phyloP scores from a whole-genome alignment of 805 yeast genomes.

The Starmera caribaea region DNA sequence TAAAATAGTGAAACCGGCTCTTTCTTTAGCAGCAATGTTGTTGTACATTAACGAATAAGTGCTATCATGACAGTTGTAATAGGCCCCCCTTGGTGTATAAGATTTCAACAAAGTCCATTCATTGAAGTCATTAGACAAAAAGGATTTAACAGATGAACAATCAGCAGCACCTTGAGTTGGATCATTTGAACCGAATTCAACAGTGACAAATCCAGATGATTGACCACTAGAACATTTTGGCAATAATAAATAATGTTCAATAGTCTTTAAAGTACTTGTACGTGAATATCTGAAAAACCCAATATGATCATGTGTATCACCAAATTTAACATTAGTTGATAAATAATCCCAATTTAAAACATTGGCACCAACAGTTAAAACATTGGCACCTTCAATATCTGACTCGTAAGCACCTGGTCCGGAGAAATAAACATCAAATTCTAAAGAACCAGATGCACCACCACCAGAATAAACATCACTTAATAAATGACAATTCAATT shows the following conservation, averaged over 20 bases:
- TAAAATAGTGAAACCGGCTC: conserved; percentile 21
- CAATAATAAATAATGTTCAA: conserved; percentile 24
- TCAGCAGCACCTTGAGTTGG: conserved; percentile 11
- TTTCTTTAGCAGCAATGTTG: conserved; percentile 17
- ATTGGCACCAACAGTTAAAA: conserved; percentile 20
- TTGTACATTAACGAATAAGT: conserved; percentile 11
- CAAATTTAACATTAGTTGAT: conserved; percentile 19
- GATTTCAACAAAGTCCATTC: conserved; percentile 24
- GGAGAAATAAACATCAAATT: conserved; percentile 19
- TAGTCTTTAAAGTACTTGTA: conserved; percentile 21
- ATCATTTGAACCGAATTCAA: conserved; percentile 11
- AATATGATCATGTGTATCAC: conserved; percentile 8
- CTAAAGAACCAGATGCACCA: conserved; percentile 16
- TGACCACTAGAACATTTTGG: conserved; percentile 22
- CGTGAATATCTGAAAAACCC: conserved; percentile 17
- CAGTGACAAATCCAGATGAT: conserved; percentile 17
- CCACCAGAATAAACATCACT: conserved; percentile 7
- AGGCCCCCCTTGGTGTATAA: conserved; percentile 4
- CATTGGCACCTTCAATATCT: conserved; percentile 23
- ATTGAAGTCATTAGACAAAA: conserved; percentile 20
- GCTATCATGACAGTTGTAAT: conserved; percentile 18
- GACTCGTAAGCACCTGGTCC: conserved; percentile 23
- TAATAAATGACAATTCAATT: conserved; percentile 20
- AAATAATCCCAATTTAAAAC: conserved; percentile 15
- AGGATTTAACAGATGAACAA: conserved; percentile 13